These are phyloP conservation scores for Hymenoscyphus scutula DNA, from an alignment of 2,329 filamentous ascomycete genomes.

Conservation along the genomic window DNA sequence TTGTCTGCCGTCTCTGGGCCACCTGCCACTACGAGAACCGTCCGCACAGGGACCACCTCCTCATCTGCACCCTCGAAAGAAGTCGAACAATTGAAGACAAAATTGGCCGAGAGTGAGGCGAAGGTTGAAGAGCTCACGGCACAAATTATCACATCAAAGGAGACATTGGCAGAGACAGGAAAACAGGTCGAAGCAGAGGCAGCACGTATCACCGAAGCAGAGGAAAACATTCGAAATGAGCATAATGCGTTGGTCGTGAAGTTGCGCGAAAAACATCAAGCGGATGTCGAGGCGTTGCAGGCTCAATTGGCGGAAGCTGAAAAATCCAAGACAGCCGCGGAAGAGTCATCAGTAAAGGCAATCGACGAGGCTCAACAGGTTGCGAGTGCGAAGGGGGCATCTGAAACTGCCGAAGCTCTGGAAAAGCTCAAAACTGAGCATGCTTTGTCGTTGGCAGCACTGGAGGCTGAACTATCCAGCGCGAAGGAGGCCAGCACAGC, in stretches of 20 bases:
- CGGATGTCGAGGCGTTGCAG: constrained; percentile 29
- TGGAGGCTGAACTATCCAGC: constrained; percentile 44
- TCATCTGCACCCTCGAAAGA: constrained; percentile 47
- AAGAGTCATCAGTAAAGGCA: constrained; percentile 32
- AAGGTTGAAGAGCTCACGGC: constrained; percentile 57
- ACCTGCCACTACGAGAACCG: constrained; percentile 35
- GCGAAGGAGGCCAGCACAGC: constrained; percentile 47
- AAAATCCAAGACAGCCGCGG: constrained; percentile 21
- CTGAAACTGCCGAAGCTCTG: constrained; percentile 45
- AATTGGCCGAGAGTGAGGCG: constrained; percentile 56
- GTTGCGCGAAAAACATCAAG: constrained; percentile 29
- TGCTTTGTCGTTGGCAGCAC: constrained; percentile 18
- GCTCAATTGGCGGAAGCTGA: constrained; percentile 32
- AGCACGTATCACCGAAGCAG: constrained; percentile 38
- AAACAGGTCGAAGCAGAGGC: constrained; percentile 48
- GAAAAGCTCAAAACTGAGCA: constrained; percentile 49
- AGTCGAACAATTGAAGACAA: constrained; percentile 58
- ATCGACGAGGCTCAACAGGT: constrained; percentile 33
- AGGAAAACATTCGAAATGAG: constrained; percentile 43
- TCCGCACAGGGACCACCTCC: constrained; percentile 38
- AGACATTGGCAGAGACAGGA: constrained; percentile 53
- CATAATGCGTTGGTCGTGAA: constrained; percentile 48
- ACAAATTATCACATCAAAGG: constrained; percentile 54
- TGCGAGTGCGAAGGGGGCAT: constrained; percentile 27
- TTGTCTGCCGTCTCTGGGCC: constrained; percentile 50